Percentiles rank a stretch among this genome's conserved stretches.
phyloP scores from a whole-genome alignment of 2,329 filamentous ascomycete species.

The Trichoderma brevicompactum region DNA sequence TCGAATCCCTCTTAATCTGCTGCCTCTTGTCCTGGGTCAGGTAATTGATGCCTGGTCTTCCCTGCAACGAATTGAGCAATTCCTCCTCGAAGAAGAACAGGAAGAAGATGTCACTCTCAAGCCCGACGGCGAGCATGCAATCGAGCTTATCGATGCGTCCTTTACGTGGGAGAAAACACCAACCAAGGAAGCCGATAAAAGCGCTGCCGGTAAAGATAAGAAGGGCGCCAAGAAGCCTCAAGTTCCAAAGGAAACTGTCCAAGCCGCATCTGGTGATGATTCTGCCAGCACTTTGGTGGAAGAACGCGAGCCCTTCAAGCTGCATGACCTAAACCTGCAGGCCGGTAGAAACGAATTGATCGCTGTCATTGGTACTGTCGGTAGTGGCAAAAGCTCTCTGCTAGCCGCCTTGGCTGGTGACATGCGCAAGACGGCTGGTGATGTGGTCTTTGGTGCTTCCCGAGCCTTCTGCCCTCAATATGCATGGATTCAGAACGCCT shows the following conservation, averaged over 20 bases:
- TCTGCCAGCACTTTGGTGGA: conserved; percentile 61
- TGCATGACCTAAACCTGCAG: conserved; percentile 68
- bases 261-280: conserved; percentile 47
- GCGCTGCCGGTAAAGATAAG: conserved; percentile 46
- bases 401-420: conserved; percentile 89
- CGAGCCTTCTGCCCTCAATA: conserved; percentile 95
- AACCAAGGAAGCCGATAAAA: conserved; percentile 55
- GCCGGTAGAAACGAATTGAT: conserved; percentile 77
- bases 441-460: conserved; percentile 75
- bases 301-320: conserved; percentile 70
- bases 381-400: conserved; percentile 87
- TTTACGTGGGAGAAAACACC: conserved; percentile 86
- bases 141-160: conserved; percentile 71
- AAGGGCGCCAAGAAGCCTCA: conserved; percentile 46
- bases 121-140: conserved; percentile 65
- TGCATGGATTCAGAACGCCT: conserved; percentile 95
- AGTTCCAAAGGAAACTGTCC: conserved; percentile 37
- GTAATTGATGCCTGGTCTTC: conserved; percentile 89
- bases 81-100: conserved; percentile 82
- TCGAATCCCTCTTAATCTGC: conserved; percentile 84
- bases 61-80: conserved; percentile 83
- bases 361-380: conserved; percentile 86
- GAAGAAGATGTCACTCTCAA: conserved; percentile 67
- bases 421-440: conserved; percentile 81
- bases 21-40: conserved; percentile 87